Base-by-base conservation (phyloP, 306 rosid genomes). In the Vigna radiata region DNA sequence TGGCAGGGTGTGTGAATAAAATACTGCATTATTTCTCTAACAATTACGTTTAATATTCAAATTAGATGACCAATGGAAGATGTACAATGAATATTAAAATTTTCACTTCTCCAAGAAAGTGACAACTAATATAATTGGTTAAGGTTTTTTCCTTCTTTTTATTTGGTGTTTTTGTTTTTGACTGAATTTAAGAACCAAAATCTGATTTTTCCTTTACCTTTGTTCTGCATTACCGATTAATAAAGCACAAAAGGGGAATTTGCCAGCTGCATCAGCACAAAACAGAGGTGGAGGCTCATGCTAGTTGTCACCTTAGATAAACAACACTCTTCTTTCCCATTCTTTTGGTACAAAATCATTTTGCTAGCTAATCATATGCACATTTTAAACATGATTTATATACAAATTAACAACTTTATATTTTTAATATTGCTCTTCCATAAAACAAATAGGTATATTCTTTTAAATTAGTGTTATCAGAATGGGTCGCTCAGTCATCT, bases 121-220 rank as follows among this genome's bases (percentile, higher is more conserved):
- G 86, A 82, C 88, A 85, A 48, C 86, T 78, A 63, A 56, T 75
- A 70, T 31, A 58, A 64, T 70, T 79, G 67, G 67, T 75, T 79
- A 19, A 41, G 11, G 73, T 44, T 56, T 15, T 52, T 39, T 52
- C 56, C 12, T 8, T 9, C 47, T 27, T 36, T 19, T 18, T 17
- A 48, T 56, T 17, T 2, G 18, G 31, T 53, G 21, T 72, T 55
- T 25, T 71, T 55, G 37, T 70, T 50, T 73, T 41, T 50, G 66
- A 50, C 73, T 68, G 9, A 81, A 50, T 44, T 81, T 16, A 44
- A 53, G 83, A 77, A 84, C 65, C 78, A 46, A 81, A 84, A 18
- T 68, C 62, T 72, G 70, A 63, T 19, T 82, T 75, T 76, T 78
- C 65, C 63, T 75, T 63, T 56, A 1, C 27, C 8, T 41, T 6